Evolutionary conservation across 495 filamentous ascomycete species (phyloP).

Genomic region (Aspergillus affinis): DNA sequence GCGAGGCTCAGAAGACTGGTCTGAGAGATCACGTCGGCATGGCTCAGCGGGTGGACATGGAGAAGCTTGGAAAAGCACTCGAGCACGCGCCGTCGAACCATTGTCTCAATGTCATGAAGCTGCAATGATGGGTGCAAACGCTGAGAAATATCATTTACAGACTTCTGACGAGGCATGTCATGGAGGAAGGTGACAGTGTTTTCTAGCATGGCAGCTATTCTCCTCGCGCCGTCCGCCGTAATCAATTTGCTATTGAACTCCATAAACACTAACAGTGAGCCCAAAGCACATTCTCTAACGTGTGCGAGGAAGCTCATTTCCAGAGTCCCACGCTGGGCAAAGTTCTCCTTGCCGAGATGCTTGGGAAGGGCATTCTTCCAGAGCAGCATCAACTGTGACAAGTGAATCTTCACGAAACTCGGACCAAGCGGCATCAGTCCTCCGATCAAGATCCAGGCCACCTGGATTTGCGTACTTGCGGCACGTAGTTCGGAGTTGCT

Average conservation of each 20-base stretch:
- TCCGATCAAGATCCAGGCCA: slow-evolving; percentile 96
- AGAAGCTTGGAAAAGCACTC: slow-evolving; percentile 94
- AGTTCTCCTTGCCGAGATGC: slow-evolving; percentile 87
- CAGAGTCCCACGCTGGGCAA: slow-evolving; percentile 71
- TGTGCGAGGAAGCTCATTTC: slow-evolving; percentile 93
- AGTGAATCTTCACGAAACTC: slow-evolving; percentile 98
- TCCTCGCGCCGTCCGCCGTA: slow-evolving; percentile 91
- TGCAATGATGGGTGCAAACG: slow-evolving; percentile 84
- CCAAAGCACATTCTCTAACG: slow-evolving; percentile 91
- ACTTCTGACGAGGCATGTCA: slow-evolving; percentile 77
- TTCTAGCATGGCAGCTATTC: slow-evolving; percentile 91
- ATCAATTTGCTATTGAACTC: slow-evolving; percentile 91
- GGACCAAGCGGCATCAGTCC: slow-evolving; percentile 95
- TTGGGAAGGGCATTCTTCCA: slow-evolving; percentile 98
- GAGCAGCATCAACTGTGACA: slow-evolving; percentile 90
- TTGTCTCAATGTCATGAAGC: slow-evolving; percentile 85
- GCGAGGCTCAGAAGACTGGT: slow-evolving; percentile 93
- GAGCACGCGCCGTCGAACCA: slow-evolving; percentile 89
- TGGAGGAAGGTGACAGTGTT: slow-evolving; percentile 88
- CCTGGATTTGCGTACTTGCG: slow-evolving; percentile 92
- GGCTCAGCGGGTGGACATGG: slow-evolving; percentile 75
- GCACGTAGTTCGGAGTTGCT: slow-evolving; percentile 87
- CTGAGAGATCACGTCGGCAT: slow-evolving; percentile 81
- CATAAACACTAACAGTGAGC: slow-evolving; percentile 87
- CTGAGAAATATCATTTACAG: slow-evolving; percentile 82